Evolutionary conservation across 805 yeast species (phyloP).

Genomic region (Schwanniomyces sp.): DNA sequence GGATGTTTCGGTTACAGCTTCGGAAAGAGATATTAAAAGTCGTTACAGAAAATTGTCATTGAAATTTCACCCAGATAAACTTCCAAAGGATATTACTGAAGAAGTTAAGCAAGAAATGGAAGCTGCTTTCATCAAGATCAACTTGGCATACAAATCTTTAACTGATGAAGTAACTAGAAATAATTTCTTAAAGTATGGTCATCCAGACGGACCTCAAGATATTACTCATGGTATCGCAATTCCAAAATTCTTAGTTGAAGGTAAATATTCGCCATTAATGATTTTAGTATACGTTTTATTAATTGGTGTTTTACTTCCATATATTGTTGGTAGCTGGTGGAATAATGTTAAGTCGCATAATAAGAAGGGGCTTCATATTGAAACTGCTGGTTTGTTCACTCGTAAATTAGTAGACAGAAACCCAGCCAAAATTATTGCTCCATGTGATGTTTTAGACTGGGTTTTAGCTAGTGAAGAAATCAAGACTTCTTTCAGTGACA

Average conservation of each 20-base stretch:
- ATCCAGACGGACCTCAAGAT: constrained; percentile 97
- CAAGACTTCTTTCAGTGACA: constrained; percentile 36
- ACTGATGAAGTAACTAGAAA: constrained; percentile 86
- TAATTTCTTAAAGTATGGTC: constrained; percentile 85
- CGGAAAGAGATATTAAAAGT: constrained; percentile 74
- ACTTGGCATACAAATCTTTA: constrained; percentile 90
- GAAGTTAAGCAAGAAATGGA: constrained; percentile 62
- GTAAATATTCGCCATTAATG: constrained; percentile 66
- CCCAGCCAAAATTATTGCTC: constrained; percentile 64
- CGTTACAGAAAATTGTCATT: constrained; percentile 85
- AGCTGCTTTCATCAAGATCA: constrained; percentile 73
- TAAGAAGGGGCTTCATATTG: constrained; percentile 75
- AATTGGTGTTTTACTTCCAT: constrained; percentile 79
- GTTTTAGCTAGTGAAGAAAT: constrained; percentile 70
- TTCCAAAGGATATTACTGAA: constrained; percentile 60
- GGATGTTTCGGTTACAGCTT: constrained; percentile 65
- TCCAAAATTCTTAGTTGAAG: constrained; percentile 88
- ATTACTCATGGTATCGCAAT: constrained; percentile 90
- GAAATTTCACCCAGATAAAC: constrained; percentile 91
- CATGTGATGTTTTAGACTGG: constrained; percentile 57
- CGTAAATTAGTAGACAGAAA: constrained; percentile 71
- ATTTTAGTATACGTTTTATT: constrained; percentile 62
- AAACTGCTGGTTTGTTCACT: constrained; percentile 78
- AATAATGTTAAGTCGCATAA: constrained; percentile 73
- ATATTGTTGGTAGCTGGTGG: constrained; percentile 90